phyloP scores from a whole-genome alignment of 768 basidiomycete species.

The Clathrus columnatus region DNA sequence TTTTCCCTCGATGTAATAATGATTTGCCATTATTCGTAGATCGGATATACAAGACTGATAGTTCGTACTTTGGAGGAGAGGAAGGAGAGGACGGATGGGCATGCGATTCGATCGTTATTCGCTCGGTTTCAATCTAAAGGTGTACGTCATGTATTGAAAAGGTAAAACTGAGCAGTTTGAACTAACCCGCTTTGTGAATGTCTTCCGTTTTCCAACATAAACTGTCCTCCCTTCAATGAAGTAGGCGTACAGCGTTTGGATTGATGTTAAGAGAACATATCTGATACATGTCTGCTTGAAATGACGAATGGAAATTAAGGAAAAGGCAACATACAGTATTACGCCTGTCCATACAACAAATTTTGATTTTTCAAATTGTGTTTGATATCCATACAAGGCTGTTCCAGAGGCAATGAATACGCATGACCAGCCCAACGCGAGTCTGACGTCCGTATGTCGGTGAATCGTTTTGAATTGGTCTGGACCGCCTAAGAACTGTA shows the following conservation, averaged over 20 bases:
- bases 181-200: constrained; percentile 76
- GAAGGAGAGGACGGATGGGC: constrained; percentile 48
- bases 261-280: constrained; percentile 61
- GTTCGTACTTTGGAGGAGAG: constrained; percentile 55
- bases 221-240: constrained; percentile 78
- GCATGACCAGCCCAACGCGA: constrained; percentile 79
- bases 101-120: constrained; percentile 67
- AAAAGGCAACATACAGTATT: constrained; percentile 47
- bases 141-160: background rate
- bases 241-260: constrained; percentile 77
- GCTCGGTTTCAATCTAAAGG: constrained; percentile 79
- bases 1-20: constrained; percentile 62
- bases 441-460: constrained; percentile 80
- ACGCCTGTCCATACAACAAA: constrained; percentile 71
- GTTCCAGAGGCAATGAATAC: constrained; percentile 77
- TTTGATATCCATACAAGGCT: constrained; percentile 76
- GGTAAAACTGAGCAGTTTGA: constrained; percentile 3
- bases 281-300: constrained; percentile 28
- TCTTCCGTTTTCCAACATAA: constrained; percentile 85
- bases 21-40: constrained; percentile 83
- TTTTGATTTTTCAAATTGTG: constrained; percentile 87
- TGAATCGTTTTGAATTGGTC: constrained; percentile 81
- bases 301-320: constrained; percentile 8
- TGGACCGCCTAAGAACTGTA: constrained; percentile 72
- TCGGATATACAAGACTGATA: constrained; percentile 63